Evolutionary conservation across 2,329 filamentous ascomycete genomes (phyloP).

Genomic region (Geosmithia morbida): DNA sequence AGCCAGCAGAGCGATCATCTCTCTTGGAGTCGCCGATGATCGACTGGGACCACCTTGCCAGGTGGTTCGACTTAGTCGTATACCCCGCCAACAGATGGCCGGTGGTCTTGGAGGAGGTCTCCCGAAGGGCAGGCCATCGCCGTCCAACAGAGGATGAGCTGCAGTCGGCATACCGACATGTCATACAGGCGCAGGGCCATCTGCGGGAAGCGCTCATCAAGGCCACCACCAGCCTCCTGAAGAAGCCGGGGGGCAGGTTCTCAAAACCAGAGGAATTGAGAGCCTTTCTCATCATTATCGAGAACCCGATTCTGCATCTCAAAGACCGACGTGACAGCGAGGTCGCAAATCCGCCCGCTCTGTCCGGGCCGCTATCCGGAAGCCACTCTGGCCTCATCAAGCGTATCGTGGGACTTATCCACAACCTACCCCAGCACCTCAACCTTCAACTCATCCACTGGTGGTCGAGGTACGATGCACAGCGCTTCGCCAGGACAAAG

Average conservation of each 20-base stretch:
- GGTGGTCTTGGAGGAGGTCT: slow-evolving; percentile 24
- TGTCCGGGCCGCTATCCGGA: slow-evolving; percentile 32
- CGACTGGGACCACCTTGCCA: slow-evolving; percentile 55
- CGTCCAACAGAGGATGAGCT: slow-evolving; percentile 19
- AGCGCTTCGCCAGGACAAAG: slow-evolving; percentile 57
- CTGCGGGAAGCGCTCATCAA: slow-evolving; percentile 59
- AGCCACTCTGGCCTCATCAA: slow-evolving; percentile 78
- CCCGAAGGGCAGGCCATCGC: slow-evolving; percentile 12
- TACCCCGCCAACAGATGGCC: slow-evolving; percentile 56
- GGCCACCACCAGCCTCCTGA: slow-evolving; percentile 63
- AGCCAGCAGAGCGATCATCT: background rate
- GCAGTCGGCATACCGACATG: slow-evolving; percentile 28
- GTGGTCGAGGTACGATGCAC: slow-evolving; percentile 57
- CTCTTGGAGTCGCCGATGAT: slow-evolving; percentile 44
- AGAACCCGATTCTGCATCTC: slow-evolving; percentile 60
- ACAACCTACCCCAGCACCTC: slow-evolving; percentile 60
- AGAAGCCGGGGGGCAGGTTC: slow-evolving; percentile 59
- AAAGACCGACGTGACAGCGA: slow-evolving; percentile 5
- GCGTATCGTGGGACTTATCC: slow-evolving; percentile 64
- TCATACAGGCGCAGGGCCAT: slow-evolving; percentile 49
- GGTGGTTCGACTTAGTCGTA: slow-evolving; percentile 61
- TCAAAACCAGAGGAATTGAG: slow-evolving; percentile 55
- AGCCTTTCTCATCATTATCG: slow-evolving; percentile 64
- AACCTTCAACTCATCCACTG: slow-evolving; percentile 66
- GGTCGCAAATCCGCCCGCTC: background rate